Percentiles rank a stretch among this genome's conserved stretches.
phyloP scores from a whole-genome alignment of 2,329 filamentous ascomycete genomes.

The Aureobasidium sp. region DNA sequence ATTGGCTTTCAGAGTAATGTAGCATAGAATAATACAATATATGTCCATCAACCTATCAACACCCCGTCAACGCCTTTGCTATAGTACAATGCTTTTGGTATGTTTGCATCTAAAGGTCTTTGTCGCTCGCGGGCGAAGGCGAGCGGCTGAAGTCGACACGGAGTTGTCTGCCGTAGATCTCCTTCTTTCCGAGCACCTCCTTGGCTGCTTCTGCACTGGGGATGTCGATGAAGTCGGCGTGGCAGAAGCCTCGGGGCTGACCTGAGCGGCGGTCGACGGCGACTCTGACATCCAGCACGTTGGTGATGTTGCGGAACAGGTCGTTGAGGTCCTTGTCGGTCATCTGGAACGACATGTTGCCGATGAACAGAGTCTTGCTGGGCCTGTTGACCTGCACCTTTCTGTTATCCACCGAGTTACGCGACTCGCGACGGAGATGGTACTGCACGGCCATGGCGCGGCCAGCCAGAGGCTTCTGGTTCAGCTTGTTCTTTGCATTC shows the following conservation, averaged over 20 bases:
- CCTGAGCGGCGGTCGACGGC: constrained; percentile 76
- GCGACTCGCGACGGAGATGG: constrained; percentile 33
- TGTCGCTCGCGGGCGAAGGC: background rate
- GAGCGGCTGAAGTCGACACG: constrained; percentile 53
- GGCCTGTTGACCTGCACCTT: constrained; percentile 29
- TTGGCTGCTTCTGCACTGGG: constrained; percentile 57
- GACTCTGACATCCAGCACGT: constrained; percentile 69
- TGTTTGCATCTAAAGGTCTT: background rate
- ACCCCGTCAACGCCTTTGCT: constrained; percentile 6
- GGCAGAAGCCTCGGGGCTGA: constrained; percentile 74
- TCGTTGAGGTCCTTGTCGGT: constrained; percentile 75
- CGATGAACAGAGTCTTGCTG: constrained; percentile 67
- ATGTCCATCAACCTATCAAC: background rate
- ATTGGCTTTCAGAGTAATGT: background rate
- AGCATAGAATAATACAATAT: background rate
- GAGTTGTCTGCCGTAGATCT: constrained; percentile 60
- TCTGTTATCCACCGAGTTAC: constrained; percentile 2
- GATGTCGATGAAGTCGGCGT: constrained; percentile 69
- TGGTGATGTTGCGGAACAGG: constrained; percentile 63
- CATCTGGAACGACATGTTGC: constrained; percentile 81
- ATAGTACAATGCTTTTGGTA: constrained; percentile 7
- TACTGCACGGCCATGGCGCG: constrained; percentile 58
- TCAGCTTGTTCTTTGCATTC: constrained; percentile 50
- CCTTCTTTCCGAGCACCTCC: constrained; percentile 49
- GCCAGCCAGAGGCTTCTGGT: constrained; percentile 57